Evolutionary conservation across 2,329 filamentous ascomycete species (phyloP).

Genomic region (Phaeosphaeriaceae sp.): DNA sequence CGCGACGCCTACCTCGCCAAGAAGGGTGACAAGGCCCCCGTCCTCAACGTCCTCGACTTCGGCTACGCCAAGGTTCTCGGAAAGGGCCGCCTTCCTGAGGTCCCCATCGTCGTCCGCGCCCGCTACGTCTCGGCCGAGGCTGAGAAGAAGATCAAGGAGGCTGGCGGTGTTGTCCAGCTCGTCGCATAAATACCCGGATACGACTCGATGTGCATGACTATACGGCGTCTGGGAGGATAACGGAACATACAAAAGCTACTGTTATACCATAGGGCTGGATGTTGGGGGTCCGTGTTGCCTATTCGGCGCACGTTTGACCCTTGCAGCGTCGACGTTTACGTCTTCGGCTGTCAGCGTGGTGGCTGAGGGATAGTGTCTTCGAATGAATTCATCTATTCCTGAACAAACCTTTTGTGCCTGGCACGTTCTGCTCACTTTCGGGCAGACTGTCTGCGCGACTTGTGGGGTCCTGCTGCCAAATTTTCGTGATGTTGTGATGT

Average conservation of each 20-base stretch:
- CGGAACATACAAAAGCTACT: constrained; percentile 24
- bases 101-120: constrained; percentile 93
- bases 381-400: constrained; percentile 58
- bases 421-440: constrained; percentile 3
- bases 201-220: constrained; percentile 27
- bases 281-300: constrained; percentile 37
- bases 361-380: constrained; percentile 58
- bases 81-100: constrained; percentile 93
- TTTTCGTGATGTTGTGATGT: constrained; percentile 7
- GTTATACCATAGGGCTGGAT: constrained; percentile 25
- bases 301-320: constrained; percentile 34
- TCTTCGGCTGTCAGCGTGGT: constrained; percentile 53
- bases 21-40: constrained; percentile 91
- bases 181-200: constrained; percentile 71
- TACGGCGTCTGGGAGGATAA: constrained; percentile 35
- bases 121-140: constrained; percentile 95
- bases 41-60: constrained; percentile 95
- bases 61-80: constrained; percentile 99
- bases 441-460: constrained; percentile 3
- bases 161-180: constrained; percentile 93
- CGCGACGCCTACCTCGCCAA: constrained; percentile 89
- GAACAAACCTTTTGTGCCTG: constrained; percentile 54
- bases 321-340: constrained; percentile 29
- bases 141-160: constrained; percentile 98
- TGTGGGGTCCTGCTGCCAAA: constrained; percentile 1